These are phyloP conservation scores for Leishmania tropica DNA, from an alignment of 208 protist species.

Conservation along the genomic window DNA sequence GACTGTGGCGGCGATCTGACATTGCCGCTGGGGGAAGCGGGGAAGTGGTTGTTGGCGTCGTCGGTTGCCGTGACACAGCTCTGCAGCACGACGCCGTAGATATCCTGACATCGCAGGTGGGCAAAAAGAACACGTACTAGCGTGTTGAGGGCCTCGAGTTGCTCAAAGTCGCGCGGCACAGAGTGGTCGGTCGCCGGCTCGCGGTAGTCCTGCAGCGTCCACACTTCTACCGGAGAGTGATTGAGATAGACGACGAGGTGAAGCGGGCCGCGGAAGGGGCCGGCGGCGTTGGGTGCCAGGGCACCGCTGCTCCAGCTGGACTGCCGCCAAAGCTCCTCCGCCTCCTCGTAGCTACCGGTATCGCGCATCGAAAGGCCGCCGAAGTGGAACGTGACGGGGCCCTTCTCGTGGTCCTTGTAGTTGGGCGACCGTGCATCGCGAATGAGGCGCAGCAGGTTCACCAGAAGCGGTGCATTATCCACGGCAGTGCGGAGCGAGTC, in stretches of 20 bases:
- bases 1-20: slow-evolving; percentile 11
- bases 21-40: not conserved
- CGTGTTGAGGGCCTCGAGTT: slow-evolving; percentile 46
- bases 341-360: slow-evolving; percentile 38
- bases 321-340: slow-evolving; percentile 38
- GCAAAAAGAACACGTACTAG: slow-evolving; percentile 48
- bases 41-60: slow-evolving; percentile 12
- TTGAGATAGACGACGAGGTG: slow-evolving; percentile 45
- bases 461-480: slow-evolving; percentile 42
- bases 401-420: slow-evolving; percentile 34
- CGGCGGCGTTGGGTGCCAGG: not conserved
- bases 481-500: slow-evolving; percentile 30
- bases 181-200: slow-evolving; percentile 41
- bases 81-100: slow-evolving; percentile 41
- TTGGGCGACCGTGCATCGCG: slow-evolving; percentile 41
- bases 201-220: slow-evolving; percentile 54
- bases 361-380: slow-evolving; percentile 44
- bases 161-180: slow-evolving; percentile 37
- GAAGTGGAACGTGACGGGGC: slow-evolving; percentile 40
- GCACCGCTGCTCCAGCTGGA: slow-evolving; percentile 7
- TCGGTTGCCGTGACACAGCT: slow-evolving; percentile 27
- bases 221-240: slow-evolving; percentile 41
- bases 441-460: slow-evolving; percentile 54
- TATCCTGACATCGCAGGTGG: slow-evolving; percentile 40
- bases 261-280: slow-evolving; percentile 36